Base-by-base conservation (phyloP, 179 eudicot species). In the Silene vulgaris region DNA sequence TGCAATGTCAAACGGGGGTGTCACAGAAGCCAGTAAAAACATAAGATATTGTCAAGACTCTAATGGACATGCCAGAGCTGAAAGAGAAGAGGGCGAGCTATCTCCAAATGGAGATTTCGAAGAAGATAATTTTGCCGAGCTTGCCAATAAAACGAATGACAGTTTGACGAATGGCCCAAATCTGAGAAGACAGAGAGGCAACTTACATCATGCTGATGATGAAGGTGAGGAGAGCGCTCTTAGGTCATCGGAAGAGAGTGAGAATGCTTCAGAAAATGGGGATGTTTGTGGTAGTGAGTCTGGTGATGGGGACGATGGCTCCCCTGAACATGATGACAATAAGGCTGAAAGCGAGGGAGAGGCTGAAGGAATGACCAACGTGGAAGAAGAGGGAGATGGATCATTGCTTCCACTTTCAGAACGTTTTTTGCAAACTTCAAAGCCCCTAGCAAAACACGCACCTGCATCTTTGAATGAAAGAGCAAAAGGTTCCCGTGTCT, bases 321-420 rank as follows among this genome's bases (percentile, higher is more conserved):
- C 86, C 65, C 90, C 82, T 67, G 94, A 87, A 59, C 86, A 35
- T 70, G 82, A 86, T 72, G 80, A 73, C 28, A 23, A 80, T 30
- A 90, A 90, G 85, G 87, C 78, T 63, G 96, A 89, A 84, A 91
- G 92, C 83, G 94, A 89, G 80, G 94, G 87, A 50, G 93, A 91
- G 86, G 94, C 89, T 71, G 89, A 87, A 72, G 88, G 88, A 40
- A 83, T 83, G 79, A 80, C 76, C 2, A 87, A 89, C 73, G 90
- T 79, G 23, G 86, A 82, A 80, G 88, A 83, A 71, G 93, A 84
- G 69, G 88, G 84, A 69, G 87, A 85, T 80, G 90, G 88, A 71
- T 64, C 37, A 8, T 29, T 77, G 50, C 65, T 81, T 57, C 88
- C 90, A 72, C 70, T 80, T 78, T 85, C 89, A 17, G 88, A 90